Conservation (phyloP, 169 alveolate species). For the Plasmodium gallinaceum region DNA sequence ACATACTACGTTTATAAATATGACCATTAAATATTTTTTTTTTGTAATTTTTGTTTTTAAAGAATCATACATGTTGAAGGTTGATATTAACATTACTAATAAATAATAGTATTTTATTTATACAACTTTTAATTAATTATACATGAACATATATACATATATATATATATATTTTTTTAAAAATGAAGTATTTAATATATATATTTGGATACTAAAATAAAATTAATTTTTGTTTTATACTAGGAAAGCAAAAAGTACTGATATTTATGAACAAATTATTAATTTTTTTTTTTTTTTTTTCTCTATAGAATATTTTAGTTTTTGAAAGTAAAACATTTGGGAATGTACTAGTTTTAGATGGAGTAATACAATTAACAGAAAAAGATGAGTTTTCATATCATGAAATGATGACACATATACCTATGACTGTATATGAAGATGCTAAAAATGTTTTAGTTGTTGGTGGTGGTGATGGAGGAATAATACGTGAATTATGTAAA, state of each 20-base stretch:
- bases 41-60: background rate
- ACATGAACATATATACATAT: background rate
- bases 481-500: conserved; percentile 83
- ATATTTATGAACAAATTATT: background rate
- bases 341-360: conserved; percentile 82
- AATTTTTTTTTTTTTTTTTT: background rate
- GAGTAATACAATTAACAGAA: conserved; percentile 84
- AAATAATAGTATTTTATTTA: no score
- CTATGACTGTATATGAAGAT: conserved; percentile 82
- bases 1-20: background rate
- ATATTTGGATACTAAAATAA: background rate
- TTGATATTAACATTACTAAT: no score
- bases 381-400: conserved; percentile 84
- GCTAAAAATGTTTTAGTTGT: conserved; percentile 85
- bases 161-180: background rate
- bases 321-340: conserved; percentile 83
- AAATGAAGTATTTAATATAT: background rate
- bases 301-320: conserved; percentile 62
- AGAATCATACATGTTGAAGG: no score
- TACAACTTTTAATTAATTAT: background rate
- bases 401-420: conserved; percentile 87
- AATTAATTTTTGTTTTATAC: no score
- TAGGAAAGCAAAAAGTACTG: no score
- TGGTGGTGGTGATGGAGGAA: conserved; percentile 91
- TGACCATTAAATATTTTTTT: background rate